phyloP scores from a whole-genome alignment of 768 basidiomycete genomes.

The Tubosaeta sp. region DNA sequence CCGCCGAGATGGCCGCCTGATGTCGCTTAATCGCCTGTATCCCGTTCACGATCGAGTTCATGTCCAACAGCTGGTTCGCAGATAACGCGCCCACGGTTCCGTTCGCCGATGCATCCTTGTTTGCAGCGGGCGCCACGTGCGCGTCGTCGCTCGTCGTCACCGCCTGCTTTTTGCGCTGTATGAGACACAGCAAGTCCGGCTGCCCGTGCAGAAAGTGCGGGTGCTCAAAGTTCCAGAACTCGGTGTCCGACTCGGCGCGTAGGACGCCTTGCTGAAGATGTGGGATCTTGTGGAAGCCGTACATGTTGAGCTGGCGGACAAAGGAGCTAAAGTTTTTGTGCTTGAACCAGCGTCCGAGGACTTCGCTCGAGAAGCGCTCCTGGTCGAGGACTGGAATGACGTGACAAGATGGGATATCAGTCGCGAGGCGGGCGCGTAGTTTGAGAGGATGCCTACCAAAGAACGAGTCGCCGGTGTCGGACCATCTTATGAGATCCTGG shows the following conservation, averaged over 20 bases:
- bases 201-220: slow-evolving; percentile 85
- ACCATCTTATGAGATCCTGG: slow-evolving; percentile 87
- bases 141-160: slow-evolving; percentile 30
- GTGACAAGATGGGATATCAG: not conserved
- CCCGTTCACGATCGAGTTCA: slow-evolving; percentile 74
- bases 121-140: slow-evolving; percentile 14
- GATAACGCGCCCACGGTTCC: slow-evolving; percentile 28
- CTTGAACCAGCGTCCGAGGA: slow-evolving; percentile 95
- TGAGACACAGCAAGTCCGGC: slow-evolving; percentile 81
- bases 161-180: slow-evolving; percentile 77
- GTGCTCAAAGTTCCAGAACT: slow-evolving; percentile 91
- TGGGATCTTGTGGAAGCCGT: slow-evolving; percentile 94
- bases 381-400: slow-evolving; percentile 72
- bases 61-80: slow-evolving; percentile 60
- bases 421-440: not conserved
- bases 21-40: slow-evolving; percentile 87
- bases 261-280: slow-evolving; percentile 94
- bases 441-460: slow-evolving; percentile 51
- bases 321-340: slow-evolving; percentile 96
- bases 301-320: slow-evolving; percentile 95
- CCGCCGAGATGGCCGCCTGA: slow-evolving; percentile 86
- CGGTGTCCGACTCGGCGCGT: slow-evolving; percentile 73
- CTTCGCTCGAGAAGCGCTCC: slow-evolving; percentile 83
- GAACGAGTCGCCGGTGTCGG: slow-evolving; percentile 87
- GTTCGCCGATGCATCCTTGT: slow-evolving; percentile 14